Percentiles rank a stretch among this genome's conserved stretches.
Evolutionary conservation across 2,329 filamentous ascomycete species (phyloP).

Genomic region (Aspergillus transmontanensis): DNA sequence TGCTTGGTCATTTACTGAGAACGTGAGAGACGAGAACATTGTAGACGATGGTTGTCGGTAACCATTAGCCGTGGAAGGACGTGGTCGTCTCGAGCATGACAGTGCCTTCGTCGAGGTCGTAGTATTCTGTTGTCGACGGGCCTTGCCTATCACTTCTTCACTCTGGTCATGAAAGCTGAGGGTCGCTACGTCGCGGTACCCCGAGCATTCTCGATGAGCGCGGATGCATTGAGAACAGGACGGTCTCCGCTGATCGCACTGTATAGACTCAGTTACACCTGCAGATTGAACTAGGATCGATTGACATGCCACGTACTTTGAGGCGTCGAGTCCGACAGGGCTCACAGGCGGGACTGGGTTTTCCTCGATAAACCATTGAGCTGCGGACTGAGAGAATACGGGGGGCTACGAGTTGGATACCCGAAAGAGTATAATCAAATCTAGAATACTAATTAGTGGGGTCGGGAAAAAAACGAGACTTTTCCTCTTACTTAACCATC

Average conservation of each 20-base stretch:
- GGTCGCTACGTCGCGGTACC: slow-evolving; percentile 23
- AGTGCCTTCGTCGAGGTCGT: neutral
- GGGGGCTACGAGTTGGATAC: neutral
- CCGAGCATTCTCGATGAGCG: slow-evolving; percentile 19
- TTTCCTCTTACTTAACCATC: neutral
- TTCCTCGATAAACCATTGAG: slow-evolving; percentile 21
- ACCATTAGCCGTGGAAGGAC: neutral
- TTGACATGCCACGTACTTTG: slow-evolving; percentile 7
- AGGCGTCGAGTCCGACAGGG: slow-evolving; percentile 18
- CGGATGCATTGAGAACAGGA: slow-evolving; percentile 26
- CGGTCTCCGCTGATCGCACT: slow-evolving; percentile 27
- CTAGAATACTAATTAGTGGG: neutral
- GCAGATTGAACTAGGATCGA: no score
- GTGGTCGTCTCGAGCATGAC: neutral
- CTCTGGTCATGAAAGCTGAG: slow-evolving; percentile 26
- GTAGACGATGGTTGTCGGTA: neutral
- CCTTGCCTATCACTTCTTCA: slow-evolving; percentile 20
- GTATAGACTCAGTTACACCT: slow-evolving; percentile 3
- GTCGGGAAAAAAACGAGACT: neutral
- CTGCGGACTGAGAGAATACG: no score
- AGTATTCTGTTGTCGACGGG: neutral
- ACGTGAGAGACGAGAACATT: neutral
- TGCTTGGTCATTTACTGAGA: slow-evolving; percentile 12
- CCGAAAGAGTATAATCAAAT: neutral
- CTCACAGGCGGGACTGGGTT: slow-evolving; percentile 16